Evolutionary conservation across 257 asterid genomes (phyloP), one percentile per base, ranked within the genome.

Genomic region (Capsicum pubescens): DNA sequence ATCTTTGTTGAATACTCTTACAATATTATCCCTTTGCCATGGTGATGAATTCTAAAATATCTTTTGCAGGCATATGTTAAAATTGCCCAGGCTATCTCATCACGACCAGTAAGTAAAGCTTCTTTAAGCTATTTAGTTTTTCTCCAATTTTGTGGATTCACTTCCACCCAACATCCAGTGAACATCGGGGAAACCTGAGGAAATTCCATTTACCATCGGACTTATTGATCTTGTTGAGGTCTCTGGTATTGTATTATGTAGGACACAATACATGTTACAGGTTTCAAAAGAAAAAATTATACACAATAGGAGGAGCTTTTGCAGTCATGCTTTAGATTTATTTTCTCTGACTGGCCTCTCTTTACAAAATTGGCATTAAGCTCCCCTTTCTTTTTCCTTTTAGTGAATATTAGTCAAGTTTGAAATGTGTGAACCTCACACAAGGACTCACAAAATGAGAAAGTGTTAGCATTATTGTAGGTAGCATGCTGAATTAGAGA

Each of bases 61-160:
- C 55, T 85, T 74, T 77, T 92, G 91, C 87, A 96, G 99, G 99
- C 99, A 59, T 96, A 93, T 87, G 87, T 96, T 17, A 96, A 96
- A 93, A 96, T 96, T 88, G 99, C 99, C 67, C 99, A 96, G 90
- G 99, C 99, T 81, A 80, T 96, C 85, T 96, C 99, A 14, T 92
- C 99, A 70, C 93, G 99, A 69, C 87, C 98, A 63, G 99, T 96
- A 94, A 93, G 99, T 90, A 83, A 63, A 56, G 54, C 35, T 79
- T 80, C 50, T 57, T 77, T 54, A 26, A 54, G 64, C 21, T 77
- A 26, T 15, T 54, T 39, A 39, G 44, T 39, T 39, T 39, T 39
- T 39, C 44, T 39, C 44, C 63, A 26, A 26, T 26, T 77, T 77
- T 13, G 19, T 26, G 32, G 64, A 14, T 77, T 77, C 63, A 54